These are phyloP conservation scores for Sarocladium oryzae DNA, from an alignment of 2,329 filamentous ascomycete species.

Conservation along the genomic window DNA sequence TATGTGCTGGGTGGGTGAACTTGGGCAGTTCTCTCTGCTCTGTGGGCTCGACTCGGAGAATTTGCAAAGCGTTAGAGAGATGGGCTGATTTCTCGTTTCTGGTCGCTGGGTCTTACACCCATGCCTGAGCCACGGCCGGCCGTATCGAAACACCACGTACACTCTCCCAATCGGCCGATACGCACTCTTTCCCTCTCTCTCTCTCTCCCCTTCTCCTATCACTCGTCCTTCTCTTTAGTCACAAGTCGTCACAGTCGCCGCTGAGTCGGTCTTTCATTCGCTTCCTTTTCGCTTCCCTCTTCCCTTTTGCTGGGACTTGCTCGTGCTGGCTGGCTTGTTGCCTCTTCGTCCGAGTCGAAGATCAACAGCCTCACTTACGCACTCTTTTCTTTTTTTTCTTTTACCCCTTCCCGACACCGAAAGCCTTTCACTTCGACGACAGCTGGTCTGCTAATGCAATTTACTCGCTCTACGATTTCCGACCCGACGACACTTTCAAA, in stretches of 20 bases:
- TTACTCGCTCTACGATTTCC: not conserved
- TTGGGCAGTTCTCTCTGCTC: no score
- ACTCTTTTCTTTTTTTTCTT: not conserved
- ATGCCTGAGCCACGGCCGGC: not conserved
- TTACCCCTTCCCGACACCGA: not conserved
- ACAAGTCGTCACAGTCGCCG: not conserved
- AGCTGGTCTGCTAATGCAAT: constrained; percentile 8
- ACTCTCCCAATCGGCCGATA: not conserved
- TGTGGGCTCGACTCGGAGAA: not conserved
- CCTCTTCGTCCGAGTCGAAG: constrained; percentile 7
- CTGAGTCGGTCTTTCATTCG: not conserved
- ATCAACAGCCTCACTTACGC: not conserved
- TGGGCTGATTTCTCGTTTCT: constrained; percentile 6
- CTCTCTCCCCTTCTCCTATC: not conserved
- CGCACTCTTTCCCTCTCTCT: not conserved
- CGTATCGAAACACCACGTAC: constrained; percentile 2
- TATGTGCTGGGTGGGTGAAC: no score
- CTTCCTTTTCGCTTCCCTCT: constrained; percentile 16
- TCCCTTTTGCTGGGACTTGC: constrained; percentile 16
- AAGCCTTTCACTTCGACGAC: not conserved
- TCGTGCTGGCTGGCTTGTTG: not conserved
- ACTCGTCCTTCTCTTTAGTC: not conserved
- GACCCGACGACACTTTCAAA: not conserved
- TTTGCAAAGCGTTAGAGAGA: not conserved
- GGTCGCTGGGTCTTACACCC: constrained; percentile 5